Evolutionary conservation across 441 rosid genomes (phyloP), one percentile per base, ranked within the genome.

Genomic region (Populus hybrid): DNA sequence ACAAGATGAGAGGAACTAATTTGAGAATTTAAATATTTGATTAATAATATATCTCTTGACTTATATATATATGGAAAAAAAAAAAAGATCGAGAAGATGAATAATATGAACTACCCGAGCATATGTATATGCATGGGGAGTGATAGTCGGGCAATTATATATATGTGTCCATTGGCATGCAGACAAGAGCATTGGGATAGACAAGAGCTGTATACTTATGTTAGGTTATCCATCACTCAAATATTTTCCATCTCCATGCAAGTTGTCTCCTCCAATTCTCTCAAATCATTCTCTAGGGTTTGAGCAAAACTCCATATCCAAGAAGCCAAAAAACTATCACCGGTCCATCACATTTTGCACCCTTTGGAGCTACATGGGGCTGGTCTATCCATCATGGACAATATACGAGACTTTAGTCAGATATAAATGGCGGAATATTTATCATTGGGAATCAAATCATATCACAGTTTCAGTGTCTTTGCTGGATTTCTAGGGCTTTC

Each of bases 101-200:
- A 38, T 38, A 38, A 38, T 9, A 38, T 38, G 42, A 38, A 38
- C 46, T 38, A 38, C 3, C 12, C 3, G 46, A 38, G 46, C 46
- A 38, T 38, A 30, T 26, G 36, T 67, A n/a, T 3, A 16, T 21
- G 53, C 73, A 35, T 36, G 77, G 14, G 59, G 72, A 76, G 42
- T 18, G 46, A 77, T 28, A 6, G 18, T 64, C 57, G 74, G 80
- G 23, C 72, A 84, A 75, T 81, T 21, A 82, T 75, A 67, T 42
- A 76, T 65, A 75, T 80, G 77, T 80, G 83, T 81, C 86, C 75
- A 85, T 63, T 57, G 69, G 84, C 53, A 85, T 72, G 28, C 36
- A 74, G 86, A 89, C 93, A 91, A 86, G n/a, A 63, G 87, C 89
- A 83, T 84, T 68, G 89, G 80, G 88, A 87, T 79, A 75, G 46